Evolutionary conservation across 176 grass and related monocot genomes (phyloP).

Genomic region (Aegilops umbellulata): DNA sequence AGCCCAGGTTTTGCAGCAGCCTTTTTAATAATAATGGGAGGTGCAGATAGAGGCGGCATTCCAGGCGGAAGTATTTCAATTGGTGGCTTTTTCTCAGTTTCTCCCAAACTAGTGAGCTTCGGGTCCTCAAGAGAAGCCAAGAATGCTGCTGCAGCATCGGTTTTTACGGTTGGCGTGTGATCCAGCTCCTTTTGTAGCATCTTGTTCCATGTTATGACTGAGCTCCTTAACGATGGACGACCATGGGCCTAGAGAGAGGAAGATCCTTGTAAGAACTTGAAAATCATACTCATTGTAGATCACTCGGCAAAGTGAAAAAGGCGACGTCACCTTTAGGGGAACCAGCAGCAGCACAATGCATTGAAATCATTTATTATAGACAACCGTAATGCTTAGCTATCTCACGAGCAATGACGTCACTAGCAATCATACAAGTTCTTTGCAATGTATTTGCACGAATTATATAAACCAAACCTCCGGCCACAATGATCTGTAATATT

Average conservation of each 20-base stretch:
- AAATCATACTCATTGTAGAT: background rate
- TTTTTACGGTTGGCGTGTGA: conserved; percentile 78
- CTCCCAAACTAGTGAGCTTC: conserved; percentile 77
- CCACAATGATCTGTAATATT: background rate
- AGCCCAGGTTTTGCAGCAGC: conserved; percentile 34
- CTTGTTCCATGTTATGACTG: conserved; percentile 93
- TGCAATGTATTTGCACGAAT: background rate
- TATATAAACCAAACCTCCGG: background rate
- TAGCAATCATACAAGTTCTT: background rate
- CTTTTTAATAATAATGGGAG: conserved; percentile 80
- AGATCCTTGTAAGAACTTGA: conserved; percentile 20
- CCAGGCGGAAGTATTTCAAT: conserved; percentile 98
- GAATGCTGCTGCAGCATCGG: conserved; percentile 93
- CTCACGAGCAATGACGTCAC: background rate
- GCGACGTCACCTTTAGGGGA: background rate
- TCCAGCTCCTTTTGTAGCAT: conserved; percentile 94
- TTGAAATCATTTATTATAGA: background rate
- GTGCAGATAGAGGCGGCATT: conserved; percentile 87
- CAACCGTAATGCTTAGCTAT: background rate
- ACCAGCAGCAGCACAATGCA: conserved; percentile 3
- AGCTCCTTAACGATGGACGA: conserved; percentile 75
- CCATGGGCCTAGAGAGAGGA: conserved; percentile 79
- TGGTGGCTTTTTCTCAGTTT: conserved; percentile 82
- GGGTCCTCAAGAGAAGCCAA: conserved; percentile 95
- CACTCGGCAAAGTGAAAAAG: background rate